phyloP scores from a whole-genome alignment of 129 eudicot genomes.

The Lactuca saligna region DNA sequence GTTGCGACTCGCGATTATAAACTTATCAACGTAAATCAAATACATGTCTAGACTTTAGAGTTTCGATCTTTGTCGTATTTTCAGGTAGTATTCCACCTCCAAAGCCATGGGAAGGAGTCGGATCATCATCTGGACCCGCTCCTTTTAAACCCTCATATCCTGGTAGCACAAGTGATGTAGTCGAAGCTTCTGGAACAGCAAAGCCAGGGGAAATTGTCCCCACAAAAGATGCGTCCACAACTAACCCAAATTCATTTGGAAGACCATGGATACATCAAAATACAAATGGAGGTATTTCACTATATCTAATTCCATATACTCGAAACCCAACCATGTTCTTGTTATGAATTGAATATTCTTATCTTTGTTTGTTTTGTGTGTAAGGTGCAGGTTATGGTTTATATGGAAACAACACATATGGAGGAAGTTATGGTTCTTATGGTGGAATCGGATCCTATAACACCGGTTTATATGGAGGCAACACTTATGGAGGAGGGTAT shows the following conservation, averaged over 20 bases:
- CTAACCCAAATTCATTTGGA: conserved; percentile 51
- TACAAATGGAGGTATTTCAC: conserved; percentile 53
- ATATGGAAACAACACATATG: conserved; percentile 52
- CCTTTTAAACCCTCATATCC: conserved; percentile 89
- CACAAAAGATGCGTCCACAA: conserved; percentile 46
- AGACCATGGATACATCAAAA: conserved; percentile 96
- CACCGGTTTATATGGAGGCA: conserved; percentile 77
- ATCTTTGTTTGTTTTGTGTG: background rate
- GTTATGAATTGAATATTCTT: too few species aligned
- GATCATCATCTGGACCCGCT: conserved; percentile 79
- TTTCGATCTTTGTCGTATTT: background rate
- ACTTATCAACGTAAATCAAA: background rate
- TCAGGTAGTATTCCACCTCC: conserved; percentile 75
- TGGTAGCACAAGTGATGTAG: conserved; percentile 91
- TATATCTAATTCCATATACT: background rate
- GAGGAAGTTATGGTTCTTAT: conserved; percentile 50
- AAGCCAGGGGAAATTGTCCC: conserved; percentile 91
- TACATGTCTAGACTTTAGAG: too few species aligned
- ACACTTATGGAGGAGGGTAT: conserved; percentile 60
- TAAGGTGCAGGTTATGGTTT: conserved; percentile 58
- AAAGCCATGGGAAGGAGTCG: conserved; percentile 97
- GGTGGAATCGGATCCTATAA: conserved; percentile 73
- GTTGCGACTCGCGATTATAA: conserved; percentile 1
- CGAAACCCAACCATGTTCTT: background rate
- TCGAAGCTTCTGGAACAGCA: conserved; percentile 96